Percentiles rank a stretch among this genome's conserved stretches.
Conservation (phyloP, 495 filamentous ascomycete genomes). For the Annulohypoxylon maeteangense region DNA sequence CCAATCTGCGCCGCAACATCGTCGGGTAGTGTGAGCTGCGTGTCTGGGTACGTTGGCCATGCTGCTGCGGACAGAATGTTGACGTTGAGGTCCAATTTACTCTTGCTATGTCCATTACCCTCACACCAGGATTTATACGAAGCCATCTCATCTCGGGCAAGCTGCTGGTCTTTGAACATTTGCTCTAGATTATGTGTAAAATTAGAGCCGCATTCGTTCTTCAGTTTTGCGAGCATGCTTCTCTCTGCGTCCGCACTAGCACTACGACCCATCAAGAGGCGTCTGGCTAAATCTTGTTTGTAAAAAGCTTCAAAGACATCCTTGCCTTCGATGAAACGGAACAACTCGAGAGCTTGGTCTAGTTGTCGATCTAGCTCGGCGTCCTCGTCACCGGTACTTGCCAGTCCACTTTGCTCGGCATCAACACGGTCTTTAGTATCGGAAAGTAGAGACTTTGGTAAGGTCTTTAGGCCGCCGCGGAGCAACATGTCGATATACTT, state of each 20-base stretch:
- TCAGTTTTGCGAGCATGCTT: constrained; percentile 90
- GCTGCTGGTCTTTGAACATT: constrained; percentile 98
- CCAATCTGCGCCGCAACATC: constrained; percentile 73
- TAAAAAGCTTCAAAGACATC: constrained; percentile 99
- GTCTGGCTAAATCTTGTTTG: constrained; percentile 92
- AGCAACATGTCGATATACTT: constrained; percentile 95
- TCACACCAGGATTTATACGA: constrained; percentile 70
- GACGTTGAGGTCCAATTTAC: constrained; percentile 81
- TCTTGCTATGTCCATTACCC: constrained; percentile 58
- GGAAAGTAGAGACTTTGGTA: constrained; percentile 67
- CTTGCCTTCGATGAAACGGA: constrained; percentile 96
- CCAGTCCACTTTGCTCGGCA: constrained; percentile 64
- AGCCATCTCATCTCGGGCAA: constrained; percentile 83
- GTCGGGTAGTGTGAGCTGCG: constrained; percentile 77
- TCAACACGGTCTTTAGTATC: constrained; percentile 61
- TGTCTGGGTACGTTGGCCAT: constrained; percentile 92
- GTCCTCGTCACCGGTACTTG: constrained; percentile 80
- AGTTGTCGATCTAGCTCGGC: constrained; percentile 88
- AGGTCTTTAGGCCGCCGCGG: constrained; percentile 83
- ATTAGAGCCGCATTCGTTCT: constrained; percentile 89
- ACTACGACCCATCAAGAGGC: constrained; percentile 88
- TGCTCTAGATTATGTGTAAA: constrained; percentile 98
- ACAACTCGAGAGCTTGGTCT: constrained; percentile 90
- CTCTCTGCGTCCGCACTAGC: constrained; percentile 94
- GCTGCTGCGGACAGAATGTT: constrained; percentile 86